Evolutionary conservation across 306 rosid genomes (phyloP), one percentile per base, ranked within the genome.

Genomic region (Citrullus colocynthis): DNA sequence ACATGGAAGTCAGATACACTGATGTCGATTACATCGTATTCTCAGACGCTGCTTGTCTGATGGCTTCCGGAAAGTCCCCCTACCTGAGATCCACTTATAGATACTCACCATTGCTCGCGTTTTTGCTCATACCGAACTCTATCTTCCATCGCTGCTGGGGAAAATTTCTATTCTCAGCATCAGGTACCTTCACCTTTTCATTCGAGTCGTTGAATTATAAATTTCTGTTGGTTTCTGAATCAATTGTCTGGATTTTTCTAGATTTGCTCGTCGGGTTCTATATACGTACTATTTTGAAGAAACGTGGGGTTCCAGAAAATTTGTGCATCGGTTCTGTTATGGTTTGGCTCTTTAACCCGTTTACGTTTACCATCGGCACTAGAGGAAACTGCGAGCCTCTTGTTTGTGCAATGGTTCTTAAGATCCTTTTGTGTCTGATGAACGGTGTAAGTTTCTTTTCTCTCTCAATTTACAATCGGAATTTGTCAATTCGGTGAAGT

Each of bases 341-440:
- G 77, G 80, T 81, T 32, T 95, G 97, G 96, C 92, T 95, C 74
- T 91, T 92, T 81, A 91, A 95, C 83, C 99, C 97, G 39, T 92
- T 92, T 78, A 95, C 97, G 16, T 92, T 95, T 85, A 95, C 99
- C 36, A 92, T 92, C 34, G 97, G 97, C 77, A 95, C 97, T 57
- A 86, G 97, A 18, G 97, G 96, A 56, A 95, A 95, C 88, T 92
- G 97, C 80, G 97, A 95, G 85, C 96, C 99, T 41, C 61, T 92
- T 87, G 99, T 91, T 71, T 95, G 97, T 86, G 97, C 96, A 41
- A 59, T 85, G 91, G 82, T 92, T 79, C 86, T 90, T 81, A 90
- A 97, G 96, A 85, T 91, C 85, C 64, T 91, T 73, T 81, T 89
- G 61, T 95, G 99, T 81, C 93, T 92, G 62, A 83, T 92, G 97